Evolutionary conservation across 2,329 filamentous ascomycete genomes (phyloP).

Genomic region (Pseudopithomyces chartarum): DNA sequence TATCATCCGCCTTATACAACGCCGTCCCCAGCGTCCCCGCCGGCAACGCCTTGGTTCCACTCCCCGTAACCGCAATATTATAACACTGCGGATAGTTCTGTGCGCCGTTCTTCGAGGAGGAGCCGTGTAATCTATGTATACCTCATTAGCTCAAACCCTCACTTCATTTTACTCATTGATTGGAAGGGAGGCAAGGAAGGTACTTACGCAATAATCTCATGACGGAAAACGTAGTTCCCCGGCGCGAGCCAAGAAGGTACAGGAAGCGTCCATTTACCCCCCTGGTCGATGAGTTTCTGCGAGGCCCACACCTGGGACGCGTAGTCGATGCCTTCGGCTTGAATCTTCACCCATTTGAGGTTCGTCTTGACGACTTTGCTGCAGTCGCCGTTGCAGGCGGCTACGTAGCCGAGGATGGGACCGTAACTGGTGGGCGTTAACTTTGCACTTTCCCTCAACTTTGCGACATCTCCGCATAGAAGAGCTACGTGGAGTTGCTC

Average conservation of each 20-base stretch:
- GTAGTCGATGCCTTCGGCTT: slow-evolving; percentile 10
- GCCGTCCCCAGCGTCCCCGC: slow-evolving; percentile 54
- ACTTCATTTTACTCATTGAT: no score
- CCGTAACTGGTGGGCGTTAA: slow-evolving; percentile 6
- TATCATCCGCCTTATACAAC: slow-evolving; percentile 45
- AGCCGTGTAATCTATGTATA: slow-evolving; percentile 45
- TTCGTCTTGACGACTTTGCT: slow-evolving; percentile 20
- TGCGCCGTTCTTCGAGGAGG: slow-evolving; percentile 47
- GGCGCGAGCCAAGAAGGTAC: slow-evolving; percentile 1
- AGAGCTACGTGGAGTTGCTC: no score
- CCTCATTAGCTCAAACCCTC: slow-evolving; percentile 14
- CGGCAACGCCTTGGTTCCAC: slow-evolving; percentile 44
- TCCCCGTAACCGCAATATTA: slow-evolving; percentile 52
- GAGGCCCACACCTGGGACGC: slow-evolving; percentile 1
- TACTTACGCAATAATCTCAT: slow-evolving; percentile 46
- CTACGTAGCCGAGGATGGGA: slow-evolving; percentile 34
- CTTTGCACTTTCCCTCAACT: no score
- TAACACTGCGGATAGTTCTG: slow-evolving; percentile 57
- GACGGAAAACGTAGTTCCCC: slow-evolving; percentile 57
- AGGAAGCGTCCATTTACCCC: slow-evolving; percentile 9
- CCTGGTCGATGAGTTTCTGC: slow-evolving; percentile 5
- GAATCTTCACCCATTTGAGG: slow-evolving; percentile 31
- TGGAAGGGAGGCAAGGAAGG: no score
- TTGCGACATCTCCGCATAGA: no score
- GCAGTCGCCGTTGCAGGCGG: slow-evolving; percentile 25